phyloP scores from a whole-genome alignment of 1,139 yeast genomes.

The Waltiozyma sp. region DNA sequence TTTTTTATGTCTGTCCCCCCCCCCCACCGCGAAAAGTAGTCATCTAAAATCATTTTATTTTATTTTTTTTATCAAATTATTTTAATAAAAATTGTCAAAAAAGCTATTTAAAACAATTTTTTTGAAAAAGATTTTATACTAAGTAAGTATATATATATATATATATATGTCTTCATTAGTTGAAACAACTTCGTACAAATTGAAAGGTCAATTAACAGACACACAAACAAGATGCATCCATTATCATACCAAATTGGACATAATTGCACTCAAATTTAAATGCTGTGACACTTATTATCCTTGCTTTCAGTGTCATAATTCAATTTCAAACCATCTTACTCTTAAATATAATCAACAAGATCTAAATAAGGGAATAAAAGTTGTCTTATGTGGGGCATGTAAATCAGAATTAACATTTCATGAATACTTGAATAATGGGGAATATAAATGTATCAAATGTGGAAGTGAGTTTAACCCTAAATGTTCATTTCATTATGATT shows the following conservation, averaged over 20 bases:
- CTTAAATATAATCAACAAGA: not conserved
- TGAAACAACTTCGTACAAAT: not conserved
- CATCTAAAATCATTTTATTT: too few relatives aligned
- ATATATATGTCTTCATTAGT: not conserved
- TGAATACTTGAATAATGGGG: not conserved
- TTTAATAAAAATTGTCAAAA: too few relatives aligned
- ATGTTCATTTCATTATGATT: not conserved
- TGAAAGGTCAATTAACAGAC: not conserved
- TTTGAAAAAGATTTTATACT: too few relatives aligned
- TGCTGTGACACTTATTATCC: conserved; percentile 1
- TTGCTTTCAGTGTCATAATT: not conserved
- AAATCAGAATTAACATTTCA: not conserved
- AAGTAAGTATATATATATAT: too few relatives aligned
- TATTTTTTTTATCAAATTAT: too few relatives aligned
- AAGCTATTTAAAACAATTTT: too few relatives aligned
- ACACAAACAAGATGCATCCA: not conserved
- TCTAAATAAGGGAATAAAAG: not conserved
- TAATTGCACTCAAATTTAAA: not conserved
- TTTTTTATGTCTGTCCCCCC: too few relatives aligned
- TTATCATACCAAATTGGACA: not conserved
- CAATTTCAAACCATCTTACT: not conserved
- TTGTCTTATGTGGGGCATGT: not conserved
- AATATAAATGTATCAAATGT: not conserved
- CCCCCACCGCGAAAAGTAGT: too few relatives aligned
- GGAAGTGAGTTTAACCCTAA: not conserved